Evolutionary conservation across 768 basidiomycete genomes (phyloP).

Genomic region (Leccinum fibrillosum): DNA sequence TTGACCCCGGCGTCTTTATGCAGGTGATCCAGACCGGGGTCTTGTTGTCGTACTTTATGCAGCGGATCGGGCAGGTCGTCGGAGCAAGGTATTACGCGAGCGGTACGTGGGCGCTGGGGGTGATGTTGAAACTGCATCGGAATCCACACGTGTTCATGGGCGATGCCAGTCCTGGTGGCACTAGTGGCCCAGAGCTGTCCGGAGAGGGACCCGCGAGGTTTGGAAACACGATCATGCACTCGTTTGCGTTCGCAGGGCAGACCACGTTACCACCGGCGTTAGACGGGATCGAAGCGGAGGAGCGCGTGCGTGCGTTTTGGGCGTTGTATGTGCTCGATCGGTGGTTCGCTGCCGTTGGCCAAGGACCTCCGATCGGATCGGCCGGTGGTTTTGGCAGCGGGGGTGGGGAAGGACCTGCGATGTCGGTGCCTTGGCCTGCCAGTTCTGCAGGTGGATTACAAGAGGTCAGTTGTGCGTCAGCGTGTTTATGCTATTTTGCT

Average conservation of each 20-base stretch:
- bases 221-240: neutral
- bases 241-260: constrained; percentile 10
- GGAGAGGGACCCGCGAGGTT: neutral
- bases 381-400: constrained; percentile 23
- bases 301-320: constrained; percentile 41
- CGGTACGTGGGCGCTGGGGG: constrained; percentile 43
- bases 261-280: constrained; percentile 28
- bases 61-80: constrained; percentile 53
- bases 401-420: constrained; percentile 4
- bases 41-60: constrained; percentile 64
- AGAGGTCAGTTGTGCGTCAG: constrained; percentile 7
- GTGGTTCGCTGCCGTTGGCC: constrained; percentile 29
- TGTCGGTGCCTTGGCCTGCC: constrained; percentile 44
- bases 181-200: constrained; percentile 1
- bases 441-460: neutral
- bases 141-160: neutral
- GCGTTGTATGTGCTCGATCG: constrained; percentile 33
- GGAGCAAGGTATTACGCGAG: constrained; percentile 59
- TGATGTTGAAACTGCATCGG: constrained; percentile 47
- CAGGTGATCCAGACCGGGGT: constrained; percentile 61
- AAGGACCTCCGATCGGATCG: constrained; percentile 21
- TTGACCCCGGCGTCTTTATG: constrained; percentile 39
- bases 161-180: neutral
- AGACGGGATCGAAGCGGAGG: constrained; percentile 35
- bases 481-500: neutral